These are phyloP conservation scores for Niebla homalea DNA, from an alignment of 495 filamentous ascomycete species.

Conservation along the genomic window DNA sequence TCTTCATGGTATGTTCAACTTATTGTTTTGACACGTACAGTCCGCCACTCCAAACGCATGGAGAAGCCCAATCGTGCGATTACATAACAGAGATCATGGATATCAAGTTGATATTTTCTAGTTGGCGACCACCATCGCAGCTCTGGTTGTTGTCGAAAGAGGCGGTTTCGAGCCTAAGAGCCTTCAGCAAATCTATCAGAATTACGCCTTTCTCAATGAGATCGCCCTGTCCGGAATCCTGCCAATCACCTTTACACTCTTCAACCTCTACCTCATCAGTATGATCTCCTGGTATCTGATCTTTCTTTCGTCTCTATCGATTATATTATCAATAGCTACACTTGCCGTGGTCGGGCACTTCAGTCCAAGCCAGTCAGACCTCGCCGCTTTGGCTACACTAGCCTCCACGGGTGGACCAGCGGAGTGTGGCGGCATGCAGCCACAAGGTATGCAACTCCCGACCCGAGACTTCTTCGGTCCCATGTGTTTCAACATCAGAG, in stretches of 20 bases:
- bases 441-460: too few species aligned
- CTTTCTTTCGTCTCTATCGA: conserved; percentile 5
- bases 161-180: conserved; percentile 11
- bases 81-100: too few species aligned
- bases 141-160: conserved; percentile 1
- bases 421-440: neutral
- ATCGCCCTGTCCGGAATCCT: conserved; percentile 14
- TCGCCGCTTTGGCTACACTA: neutral
- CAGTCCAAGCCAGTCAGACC: neutral
- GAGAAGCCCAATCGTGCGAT: too few species aligned
- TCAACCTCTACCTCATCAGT: conserved; percentile 9
- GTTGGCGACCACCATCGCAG: conserved; percentile 15
- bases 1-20: conserved; percentile 11
- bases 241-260: conserved; percentile 14
- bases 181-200: conserved; percentile 13
- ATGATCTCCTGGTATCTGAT: conserved; percentile 17
- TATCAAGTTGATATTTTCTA: too few species aligned
- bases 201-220: conserved; percentile 8
- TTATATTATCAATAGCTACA: conserved; percentile 13
- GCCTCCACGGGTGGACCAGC: neutral
- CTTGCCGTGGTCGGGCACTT: conserved; percentile 5
- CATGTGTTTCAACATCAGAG: neutral
- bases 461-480: neutral
- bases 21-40: too few species aligned
- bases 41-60: too few species aligned